Evolutionary conservation across 805 yeast genomes (phyloP), one percentile per base, ranked within the genome.

Genomic region (Monosporozyma servazzii): DNA sequence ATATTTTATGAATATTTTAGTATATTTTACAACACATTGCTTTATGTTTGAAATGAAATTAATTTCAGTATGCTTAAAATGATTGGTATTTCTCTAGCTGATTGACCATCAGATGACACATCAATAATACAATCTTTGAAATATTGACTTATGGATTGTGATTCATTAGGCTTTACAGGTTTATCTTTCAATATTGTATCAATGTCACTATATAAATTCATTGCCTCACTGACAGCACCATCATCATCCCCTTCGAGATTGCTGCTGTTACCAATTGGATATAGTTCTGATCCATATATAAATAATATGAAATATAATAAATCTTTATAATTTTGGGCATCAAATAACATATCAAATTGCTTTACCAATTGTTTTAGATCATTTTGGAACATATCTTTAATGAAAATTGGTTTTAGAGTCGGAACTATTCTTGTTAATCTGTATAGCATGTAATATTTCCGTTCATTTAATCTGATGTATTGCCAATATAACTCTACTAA

Each of bases 281-380:
- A 43, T 10, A 45, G 20, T 7, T 50, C 30, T 9, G 65, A 58
- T 3, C 68, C 68, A 42, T 53, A 60, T 3, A 62, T 40, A 18
- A 59, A 51, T 11, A 65, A 47, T 1, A 60, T 45, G 47, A 60
- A 65, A 54, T 66, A 64, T n/a, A 65, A 51, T 25, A 65, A 37
- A 3, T 53, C 49, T 45, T 54, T 54, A 50, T 55, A 62, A 5
- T 52, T 42, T 25, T 54, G 49, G 4, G 51, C 47, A 44, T 60
- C 64, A 18, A 59, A 53, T 29, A 65, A 36, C 7, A 37, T 31
- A 42, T 60, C 55, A 45, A 65, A 65, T 45, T 57, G 56, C 1
- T 49, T n/a, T 1, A 58, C 51, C 2, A 64, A 18, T 44, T 21
- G 36, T 6, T 10, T 30, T 7, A 8, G 6, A 20, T 53, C 45